Base-by-base conservation (phyloP, 2,329 filamentous ascomycete species). In the Rhynchosporium secalis region DNA sequence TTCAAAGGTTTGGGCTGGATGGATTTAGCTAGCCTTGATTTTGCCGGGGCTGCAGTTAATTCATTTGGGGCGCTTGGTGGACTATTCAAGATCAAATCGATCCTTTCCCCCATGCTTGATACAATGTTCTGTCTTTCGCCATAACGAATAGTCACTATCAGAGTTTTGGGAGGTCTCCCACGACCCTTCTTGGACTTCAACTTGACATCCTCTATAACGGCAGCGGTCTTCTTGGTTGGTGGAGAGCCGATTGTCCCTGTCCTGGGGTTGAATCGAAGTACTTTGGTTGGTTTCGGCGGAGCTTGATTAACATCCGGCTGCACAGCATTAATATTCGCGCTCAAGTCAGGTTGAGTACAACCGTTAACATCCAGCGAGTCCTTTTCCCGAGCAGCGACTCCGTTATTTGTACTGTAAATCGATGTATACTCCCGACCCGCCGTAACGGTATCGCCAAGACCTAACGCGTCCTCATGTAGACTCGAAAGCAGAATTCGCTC, bases 221-320 rank as follows among this genome's bases (percentile, higher is more conserved):
- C 56, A n/a, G 48, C 54, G 1, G 72, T 70, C 67, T 86, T 89
- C 3, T 79, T 76, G 54, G 80, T 83, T 0, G 85, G 85, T 0
- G 86, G 84, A 4, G 85, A 84, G 3, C 85, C 84, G 56, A 87
- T 80, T 1, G 85, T 88, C 4, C 85, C 85, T 1, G 85, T 87
- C 64, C 80, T 83, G 1, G 79, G 78, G 64, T 88, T 86, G 68
- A 86, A 79, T 64, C 77, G 80, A 26, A 87, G 72, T 0, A 87
- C 67, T 65, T 82, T 86, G 48, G 76, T 79, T 0, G 79, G 76
- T 57, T 77, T 79, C 3, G 41, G 10, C 10, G 15, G 15, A 9
- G 40, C n/a, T 28, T 29, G 7, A 2, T 29, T 12, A 43, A 3
- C 36, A 20, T 13, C 33, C 20, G n/a, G 36, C 9, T 59, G n/a